These are phyloP conservation scores for Oryza longistaminata DNA, from an alignment of 176 grass and related monocot genomes.

Conservation along the genomic window DNA sequence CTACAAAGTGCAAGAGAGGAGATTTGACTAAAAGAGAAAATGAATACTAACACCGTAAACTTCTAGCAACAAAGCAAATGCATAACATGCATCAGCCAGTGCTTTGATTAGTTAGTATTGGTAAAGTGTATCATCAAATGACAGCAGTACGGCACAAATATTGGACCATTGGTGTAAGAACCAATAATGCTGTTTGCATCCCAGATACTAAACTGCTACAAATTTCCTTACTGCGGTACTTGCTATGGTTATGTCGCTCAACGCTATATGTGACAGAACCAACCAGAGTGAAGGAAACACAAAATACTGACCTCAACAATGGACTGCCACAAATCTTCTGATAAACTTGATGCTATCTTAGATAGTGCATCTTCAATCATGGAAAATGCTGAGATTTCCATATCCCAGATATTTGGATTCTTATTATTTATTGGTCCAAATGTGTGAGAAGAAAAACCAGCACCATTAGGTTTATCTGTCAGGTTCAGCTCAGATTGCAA, in stretches of 20 bases:
- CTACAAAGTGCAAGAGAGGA: constrained; percentile 42
- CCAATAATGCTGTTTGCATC: constrained; percentile 8
- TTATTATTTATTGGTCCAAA: constrained; percentile 47
- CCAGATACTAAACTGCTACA: constrained; percentile 13
- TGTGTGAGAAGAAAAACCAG: constrained; percentile 37
- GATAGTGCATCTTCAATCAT: constrained; percentile 66
- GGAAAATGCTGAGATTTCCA: constrained; percentile 77
- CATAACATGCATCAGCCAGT: neutral
- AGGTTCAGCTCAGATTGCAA: constrained; percentile 68
- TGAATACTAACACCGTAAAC: neutral
- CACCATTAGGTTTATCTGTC: constrained; percentile 51
- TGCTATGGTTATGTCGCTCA: neutral
- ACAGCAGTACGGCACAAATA: neutral
- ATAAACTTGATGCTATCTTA: constrained; percentile 61
- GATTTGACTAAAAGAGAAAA: constrained; percentile 24
- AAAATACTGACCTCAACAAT: constrained; percentile 64
- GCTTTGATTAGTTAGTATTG: neutral
- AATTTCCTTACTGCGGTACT: neutral
- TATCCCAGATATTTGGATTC: constrained; percentile 63
- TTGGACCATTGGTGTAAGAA: constrained; percentile 16
- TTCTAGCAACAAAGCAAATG: neutral
- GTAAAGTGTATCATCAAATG: neutral
- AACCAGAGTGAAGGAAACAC: constrained; percentile 16
- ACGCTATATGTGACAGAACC: constrained; percentile 24
- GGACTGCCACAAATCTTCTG: constrained; percentile 70